A percentile compares a stretch with the other conserved stretches of the same genome.
These are phyloP conservation scores for Mycosphaerelloides madeirae DNA, from an alignment of 2,329 filamentous ascomycete species.

Conservation along the genomic window DNA sequence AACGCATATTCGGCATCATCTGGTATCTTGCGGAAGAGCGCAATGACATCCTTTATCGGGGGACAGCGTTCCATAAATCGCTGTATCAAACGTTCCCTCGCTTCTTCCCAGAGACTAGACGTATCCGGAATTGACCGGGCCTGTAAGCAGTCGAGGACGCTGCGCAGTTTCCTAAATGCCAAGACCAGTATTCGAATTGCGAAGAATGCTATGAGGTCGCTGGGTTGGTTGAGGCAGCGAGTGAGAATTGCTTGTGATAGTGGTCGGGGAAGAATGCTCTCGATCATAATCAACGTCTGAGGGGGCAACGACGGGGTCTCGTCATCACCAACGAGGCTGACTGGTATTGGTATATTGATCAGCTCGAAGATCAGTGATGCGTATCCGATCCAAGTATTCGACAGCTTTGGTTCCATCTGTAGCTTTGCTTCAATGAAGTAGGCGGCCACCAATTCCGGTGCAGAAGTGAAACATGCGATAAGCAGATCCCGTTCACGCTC, in stretches of 20 bases:
- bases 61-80: slow-evolving; percentile 77
- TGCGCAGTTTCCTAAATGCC: slow-evolving; percentile 71
- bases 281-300: slow-evolving; percentile 71
- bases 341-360: slow-evolving; percentile 68
- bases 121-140: slow-evolving; percentile 29
- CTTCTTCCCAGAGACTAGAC: slow-evolving; percentile 62
- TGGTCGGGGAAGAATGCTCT: slow-evolving; percentile 79
- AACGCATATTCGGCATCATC: slow-evolving; percentile 59
- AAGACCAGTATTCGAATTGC: slow-evolving; percentile 72
- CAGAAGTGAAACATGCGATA: slow-evolving; percentile 70
- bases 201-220: slow-evolving; percentile 78
- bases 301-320: slow-evolving; percentile 64
- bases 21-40: slow-evolving; percentile 64
- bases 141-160: slow-evolving; percentile 58
- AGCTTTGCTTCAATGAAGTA: slow-evolving; percentile 83
- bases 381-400: slow-evolving; percentile 91
- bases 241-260: slow-evolving; percentile 74
- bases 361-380: slow-evolving; percentile 81
- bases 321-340: slow-evolving; percentile 59
- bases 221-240: slow-evolving; percentile 72
- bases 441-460: slow-evolving; percentile 80
- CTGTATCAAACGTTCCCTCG: slow-evolving; percentile 61
- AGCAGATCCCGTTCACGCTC: slow-evolving; percentile 76
- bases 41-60: slow-evolving; percentile 73
- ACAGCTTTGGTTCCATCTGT: slow-evolving; percentile 84